Conservation (phyloP, 2,329 filamentous ascomycete genomes). For the Pleurostoma richardsiae region DNA sequence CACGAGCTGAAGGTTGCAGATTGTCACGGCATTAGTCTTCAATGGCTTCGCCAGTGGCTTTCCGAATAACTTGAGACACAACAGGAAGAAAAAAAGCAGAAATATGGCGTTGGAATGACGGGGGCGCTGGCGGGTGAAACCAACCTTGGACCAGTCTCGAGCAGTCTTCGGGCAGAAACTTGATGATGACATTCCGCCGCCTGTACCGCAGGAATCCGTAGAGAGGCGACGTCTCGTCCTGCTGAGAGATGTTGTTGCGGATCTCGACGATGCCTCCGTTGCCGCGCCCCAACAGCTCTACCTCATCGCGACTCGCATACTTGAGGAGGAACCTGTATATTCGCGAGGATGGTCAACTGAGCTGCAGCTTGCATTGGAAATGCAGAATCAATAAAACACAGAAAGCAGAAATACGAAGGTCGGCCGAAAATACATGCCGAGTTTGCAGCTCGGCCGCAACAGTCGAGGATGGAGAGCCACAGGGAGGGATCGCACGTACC, state of each 20-base stretch:
- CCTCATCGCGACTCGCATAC: slow-evolving; percentile 82
- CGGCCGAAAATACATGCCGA: too few species aligned
- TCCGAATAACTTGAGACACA: slow-evolving; percentile 3
- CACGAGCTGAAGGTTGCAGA: slow-evolving; percentile 59
- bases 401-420: not conserved
- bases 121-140: slow-evolving; percentile 19
- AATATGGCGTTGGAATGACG: not conserved
- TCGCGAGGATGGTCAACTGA: not conserved
- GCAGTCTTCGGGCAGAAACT: slow-evolving; percentile 86
- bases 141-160: slow-evolving; percentile 89
- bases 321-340: slow-evolving; percentile 81
- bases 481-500: slow-evolving; percentile 53
- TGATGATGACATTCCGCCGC: slow-evolving; percentile 84
- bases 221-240: slow-evolving; percentile 79
- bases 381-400: not conserved
- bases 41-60: slow-evolving; percentile 17
- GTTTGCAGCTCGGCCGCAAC: too few species aligned
- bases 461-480: too few species aligned
- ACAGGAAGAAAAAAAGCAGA: not conserved
- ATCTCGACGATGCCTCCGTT: slow-evolving; percentile 80
- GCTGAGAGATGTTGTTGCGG: slow-evolving; percentile 69
- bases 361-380: slow-evolving; percentile 2
- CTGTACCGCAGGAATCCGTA: slow-evolving; percentile 91
- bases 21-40: slow-evolving; percentile 9
- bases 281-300: slow-evolving; percentile 72